These are phyloP conservation scores for Colletotrichum horii DNA, from an alignment of 2,329 filamentous ascomycete genomes.

Conservation along the genomic window DNA sequence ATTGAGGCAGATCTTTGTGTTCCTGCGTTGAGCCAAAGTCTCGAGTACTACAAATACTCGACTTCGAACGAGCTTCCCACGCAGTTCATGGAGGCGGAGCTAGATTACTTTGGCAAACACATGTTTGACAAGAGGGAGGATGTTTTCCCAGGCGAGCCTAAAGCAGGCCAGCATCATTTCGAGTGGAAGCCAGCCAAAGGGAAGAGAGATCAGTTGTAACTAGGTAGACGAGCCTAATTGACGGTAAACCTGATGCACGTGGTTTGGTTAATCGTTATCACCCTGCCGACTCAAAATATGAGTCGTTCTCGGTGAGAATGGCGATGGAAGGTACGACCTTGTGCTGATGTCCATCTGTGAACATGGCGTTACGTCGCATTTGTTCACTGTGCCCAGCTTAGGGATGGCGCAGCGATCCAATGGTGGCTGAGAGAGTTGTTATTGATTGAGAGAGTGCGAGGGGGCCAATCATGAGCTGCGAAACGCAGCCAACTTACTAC, in stretches of 20 bases:
- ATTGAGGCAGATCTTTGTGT: constrained; percentile 63
- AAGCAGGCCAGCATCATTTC: constrained; percentile 65
- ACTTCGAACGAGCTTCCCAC: constrained; percentile 66
- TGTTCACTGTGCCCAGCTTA: background rate
- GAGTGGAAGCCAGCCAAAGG: constrained; percentile 58
- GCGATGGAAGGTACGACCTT: background rate
- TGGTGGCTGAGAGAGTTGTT: background rate
- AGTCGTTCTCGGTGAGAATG: background rate
- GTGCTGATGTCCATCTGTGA: background rate
- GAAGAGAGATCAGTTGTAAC: background rate
- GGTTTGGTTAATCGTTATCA: background rate
- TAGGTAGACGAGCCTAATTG: background rate
- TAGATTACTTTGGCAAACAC: constrained; percentile 75
- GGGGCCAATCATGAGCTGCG: background rate
- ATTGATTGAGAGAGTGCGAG: background rate
- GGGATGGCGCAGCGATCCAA: background rate
- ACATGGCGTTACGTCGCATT: no score
- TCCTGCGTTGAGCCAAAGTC: constrained; percentile 63
- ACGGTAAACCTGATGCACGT: rapidly evolving
- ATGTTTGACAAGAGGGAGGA: constrained; percentile 65
- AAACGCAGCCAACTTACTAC: background rate
- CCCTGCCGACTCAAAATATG: background rate
- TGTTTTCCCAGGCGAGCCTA: constrained; percentile 35
- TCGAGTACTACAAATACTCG: constrained; percentile 73
- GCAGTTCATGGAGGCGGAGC: constrained; percentile 72